phyloP scores from a whole-genome alignment of 805 yeast genomes.

The Wickerhamomyces alni region DNA sequence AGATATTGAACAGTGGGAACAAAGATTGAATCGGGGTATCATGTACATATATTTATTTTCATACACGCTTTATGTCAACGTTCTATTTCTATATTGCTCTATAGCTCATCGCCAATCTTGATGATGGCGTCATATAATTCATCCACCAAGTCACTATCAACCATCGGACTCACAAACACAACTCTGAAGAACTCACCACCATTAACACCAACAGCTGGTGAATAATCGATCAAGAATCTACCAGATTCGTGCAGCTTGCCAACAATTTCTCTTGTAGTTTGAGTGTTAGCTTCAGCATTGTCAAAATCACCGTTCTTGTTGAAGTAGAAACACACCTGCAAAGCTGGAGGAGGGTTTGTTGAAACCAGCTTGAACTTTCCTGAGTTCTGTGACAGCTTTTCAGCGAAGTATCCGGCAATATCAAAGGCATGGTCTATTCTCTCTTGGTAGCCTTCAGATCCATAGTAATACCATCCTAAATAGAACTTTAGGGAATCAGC shows the following conservation, averaged over 20 bases:
- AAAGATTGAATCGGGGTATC: constrained; percentile 13
- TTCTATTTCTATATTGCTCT: neutral
- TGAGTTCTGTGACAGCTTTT: constrained; percentile 26
- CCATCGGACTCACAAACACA: constrained; percentile 69
- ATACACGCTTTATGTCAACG: too few species aligned
- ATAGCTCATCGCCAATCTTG: constrained; percentile 24
- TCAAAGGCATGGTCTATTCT: constrained; percentile 71
- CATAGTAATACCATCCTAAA: constrained; percentile 78
- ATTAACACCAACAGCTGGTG: constrained; percentile 57
- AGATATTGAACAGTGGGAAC: constrained; percentile 47
- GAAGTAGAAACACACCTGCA: constrained; percentile 81
- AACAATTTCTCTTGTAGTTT: constrained; percentile 56
- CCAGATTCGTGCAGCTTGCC: constrained; percentile 52
- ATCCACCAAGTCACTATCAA: constrained; percentile 39
- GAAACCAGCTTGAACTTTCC: constrained; percentile 52
- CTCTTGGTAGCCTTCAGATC: constrained; percentile 54
- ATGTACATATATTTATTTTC: neutral
- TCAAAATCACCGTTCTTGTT: constrained; percentile 35
- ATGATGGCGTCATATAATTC: constrained; percentile 35
- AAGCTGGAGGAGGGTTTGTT: constrained; percentile 60
- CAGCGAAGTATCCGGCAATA: constrained; percentile 57
- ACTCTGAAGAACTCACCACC: constrained; percentile 81
- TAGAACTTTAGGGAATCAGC: constrained; percentile 77
- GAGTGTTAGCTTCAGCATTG: constrained; percentile 37
- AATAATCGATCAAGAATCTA: constrained; percentile 70